Percentiles rank a stretch among this genome's conserved stretches.
phyloP scores from a whole-genome alignment of 768 basidiomycete genomes.

The Boletus patriciae region DNA sequence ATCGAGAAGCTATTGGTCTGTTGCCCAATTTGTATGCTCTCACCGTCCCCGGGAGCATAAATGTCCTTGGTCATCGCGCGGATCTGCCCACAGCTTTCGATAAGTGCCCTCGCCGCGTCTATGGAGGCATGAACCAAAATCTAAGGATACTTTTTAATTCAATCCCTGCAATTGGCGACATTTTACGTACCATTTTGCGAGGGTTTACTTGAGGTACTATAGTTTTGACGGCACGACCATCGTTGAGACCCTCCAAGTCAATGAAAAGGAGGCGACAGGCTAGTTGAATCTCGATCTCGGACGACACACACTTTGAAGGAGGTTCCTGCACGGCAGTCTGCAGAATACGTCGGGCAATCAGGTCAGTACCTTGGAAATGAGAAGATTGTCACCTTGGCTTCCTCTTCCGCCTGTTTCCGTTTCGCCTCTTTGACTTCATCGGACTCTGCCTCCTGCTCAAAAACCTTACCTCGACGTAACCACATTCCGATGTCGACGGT shows the following conservation, averaged over 20 bases:
- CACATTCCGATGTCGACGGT: conserved; percentile 94
- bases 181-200: conserved; percentile 75
- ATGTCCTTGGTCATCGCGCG: conserved; percentile 93
- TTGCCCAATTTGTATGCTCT: conserved; percentile 88
- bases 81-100: conserved; percentile 79
- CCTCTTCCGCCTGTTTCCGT: conserved; percentile 67
- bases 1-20: conserved; percentile 95
- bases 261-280: conserved; percentile 87
- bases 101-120: conserved; percentile 66
- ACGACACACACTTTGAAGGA: conserved; percentile 87
- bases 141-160: conserved; percentile 39
- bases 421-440: conserved; percentile 77
- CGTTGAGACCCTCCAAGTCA: conserved; percentile 95
- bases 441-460: conserved; percentile 86
- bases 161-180: neutral
- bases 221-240: conserved; percentile 94
- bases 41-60: conserved; percentile 71
- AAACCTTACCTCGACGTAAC: conserved; percentile 86
- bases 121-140: conserved; percentile 83
- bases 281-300: conserved; percentile 73
- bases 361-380: neutral
- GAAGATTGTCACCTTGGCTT: conserved; percentile 55
- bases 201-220: conserved; percentile 97
- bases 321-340: conserved; percentile 79
- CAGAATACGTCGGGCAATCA: conserved; percentile 10